Conservation (phyloP, 2,329 filamentous ascomycete genomes). For the Colletotrichum cordylinicola region DNA sequence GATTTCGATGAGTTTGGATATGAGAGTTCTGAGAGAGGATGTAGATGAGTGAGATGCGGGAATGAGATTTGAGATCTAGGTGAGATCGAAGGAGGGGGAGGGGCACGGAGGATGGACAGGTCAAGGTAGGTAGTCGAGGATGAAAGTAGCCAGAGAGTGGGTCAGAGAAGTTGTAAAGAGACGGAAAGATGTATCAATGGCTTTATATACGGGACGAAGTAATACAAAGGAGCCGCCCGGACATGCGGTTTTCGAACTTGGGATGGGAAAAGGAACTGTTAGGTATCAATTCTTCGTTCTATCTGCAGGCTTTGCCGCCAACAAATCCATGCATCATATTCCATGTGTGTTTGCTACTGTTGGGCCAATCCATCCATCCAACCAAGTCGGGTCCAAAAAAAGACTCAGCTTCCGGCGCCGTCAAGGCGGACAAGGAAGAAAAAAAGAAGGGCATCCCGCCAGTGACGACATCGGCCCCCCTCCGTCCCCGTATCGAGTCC, state of each 20-base stretch:
- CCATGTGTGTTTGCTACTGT: not conserved
- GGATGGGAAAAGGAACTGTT: not conserved
- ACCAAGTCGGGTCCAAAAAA: not conserved
- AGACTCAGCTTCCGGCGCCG: not conserved
- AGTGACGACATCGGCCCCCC: not conserved
- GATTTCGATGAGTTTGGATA: not conserved
- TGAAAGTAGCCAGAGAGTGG: not conserved
- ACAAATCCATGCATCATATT: not conserved
- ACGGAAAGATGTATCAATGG: not conserved
- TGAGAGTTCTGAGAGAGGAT: not conserved
- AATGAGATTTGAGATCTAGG: not conserved
- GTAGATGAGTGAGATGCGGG: not conserved
- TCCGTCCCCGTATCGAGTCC: conserved; percentile 2
- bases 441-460: not conserved
- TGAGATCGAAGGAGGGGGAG: conserved; percentile 10
- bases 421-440: not conserved
- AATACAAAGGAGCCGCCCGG: conserved; percentile 2
- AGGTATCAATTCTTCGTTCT: not conserved
- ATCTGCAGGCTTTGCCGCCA: not conserved
- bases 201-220: not conserved
- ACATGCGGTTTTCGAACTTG: not conserved
- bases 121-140: not conserved
- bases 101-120: not conserved
- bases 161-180: not conserved
- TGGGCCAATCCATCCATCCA: not conserved